Conservation (phyloP, 2,329 filamentous ascomycete genomes). For the Dactylellina drechsleri region DNA sequence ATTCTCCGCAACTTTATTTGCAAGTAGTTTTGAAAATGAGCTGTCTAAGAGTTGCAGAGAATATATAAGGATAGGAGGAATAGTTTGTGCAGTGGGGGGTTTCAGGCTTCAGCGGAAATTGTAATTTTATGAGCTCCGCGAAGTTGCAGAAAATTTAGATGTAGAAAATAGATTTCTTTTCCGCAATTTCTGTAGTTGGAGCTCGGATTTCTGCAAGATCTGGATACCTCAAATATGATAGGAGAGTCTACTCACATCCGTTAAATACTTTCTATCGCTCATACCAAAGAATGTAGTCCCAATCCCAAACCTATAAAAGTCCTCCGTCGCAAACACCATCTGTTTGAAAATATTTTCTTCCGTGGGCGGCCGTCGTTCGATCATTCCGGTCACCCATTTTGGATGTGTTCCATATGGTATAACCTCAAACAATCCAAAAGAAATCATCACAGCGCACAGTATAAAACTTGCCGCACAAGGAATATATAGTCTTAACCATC, state of each 20-base stretch:
- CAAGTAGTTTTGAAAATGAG: too few species aligned
- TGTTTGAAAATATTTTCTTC: slow-evolving; percentile 24
- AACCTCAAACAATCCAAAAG: slow-evolving; percentile 22
- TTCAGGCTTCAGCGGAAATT: too few species aligned
- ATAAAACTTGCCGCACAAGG: slow-evolving; percentile 31
- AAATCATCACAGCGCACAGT: slow-evolving; percentile 37
- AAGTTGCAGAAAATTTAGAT: too few species aligned
- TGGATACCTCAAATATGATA: not conserved
- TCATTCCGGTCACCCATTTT: slow-evolving; percentile 11
- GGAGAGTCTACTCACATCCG: slow-evolving; percentile 17
- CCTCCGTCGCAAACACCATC: not conserved
- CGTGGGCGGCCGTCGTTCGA: slow-evolving; percentile 21
- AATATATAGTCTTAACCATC: slow-evolving; percentile 27
- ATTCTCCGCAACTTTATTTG: too few species aligned
- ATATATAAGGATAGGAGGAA: too few species aligned
- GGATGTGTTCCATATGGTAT: slow-evolving; percentile 1
- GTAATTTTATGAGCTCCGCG: too few species aligned
- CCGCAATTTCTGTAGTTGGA: too few species aligned
- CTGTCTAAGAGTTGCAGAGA: too few species aligned
- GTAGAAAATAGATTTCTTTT: too few species aligned
- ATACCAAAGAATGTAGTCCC: slow-evolving; percentile 19
- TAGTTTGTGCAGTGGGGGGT: too few species aligned
- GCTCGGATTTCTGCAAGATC: too few species aligned
- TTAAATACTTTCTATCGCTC: slow-evolving; percentile 13
- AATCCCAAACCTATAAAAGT: slow-evolving; percentile 28